A percentile compares a stretch with the other conserved stretches of the same genome.
phyloP scores from a whole-genome alignment of 2,329 filamentous ascomycete species.

The Diaporthe aspalathi region DNA sequence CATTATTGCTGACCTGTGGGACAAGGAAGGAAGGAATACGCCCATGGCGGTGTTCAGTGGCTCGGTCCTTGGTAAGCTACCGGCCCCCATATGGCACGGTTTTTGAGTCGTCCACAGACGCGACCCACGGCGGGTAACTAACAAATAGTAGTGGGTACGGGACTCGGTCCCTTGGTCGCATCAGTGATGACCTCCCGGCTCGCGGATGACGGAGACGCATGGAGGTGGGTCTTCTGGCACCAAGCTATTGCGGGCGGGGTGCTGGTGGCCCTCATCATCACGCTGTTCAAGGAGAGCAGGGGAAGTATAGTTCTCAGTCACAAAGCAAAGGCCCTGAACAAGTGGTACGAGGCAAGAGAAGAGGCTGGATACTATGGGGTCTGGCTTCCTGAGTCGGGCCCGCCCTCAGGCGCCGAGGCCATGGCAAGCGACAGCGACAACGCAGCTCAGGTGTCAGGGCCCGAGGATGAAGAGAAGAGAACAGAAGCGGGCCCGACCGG shows the following conservation, averaged over 20 bases:
- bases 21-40: conserved; percentile 81
- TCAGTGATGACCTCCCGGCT: conserved; percentile 75
- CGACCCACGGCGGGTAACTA: not conserved
- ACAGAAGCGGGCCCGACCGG: not conserved
- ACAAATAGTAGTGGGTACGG: conserved; percentile 70
- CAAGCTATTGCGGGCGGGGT: conserved; percentile 78
- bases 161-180: conserved; percentile 78
- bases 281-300: conserved; percentile 85
- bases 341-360: conserved; percentile 83
- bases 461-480: conserved; percentile 42
- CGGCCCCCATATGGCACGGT: too few species aligned
- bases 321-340: conserved; percentile 79
- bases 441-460: not conserved
- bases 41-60: conserved; percentile 93
- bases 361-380: conserved; percentile 66
- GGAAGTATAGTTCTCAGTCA: conserved; percentile 82
- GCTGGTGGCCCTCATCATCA: conserved; percentile 71
- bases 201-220: conserved; percentile 53
- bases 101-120: not conserved
- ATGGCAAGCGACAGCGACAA: conserved; percentile 22
- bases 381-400: conserved; percentile 44
- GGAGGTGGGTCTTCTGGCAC: conserved; percentile 92
- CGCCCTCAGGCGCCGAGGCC: conserved; percentile 41
- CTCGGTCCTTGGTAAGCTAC: conserved; percentile 63
- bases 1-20: conserved; percentile 88